These are phyloP conservation scores for Xylaria bambusicola DNA, from an alignment of 495 filamentous ascomycete genomes.

Conservation along the genomic window DNA sequence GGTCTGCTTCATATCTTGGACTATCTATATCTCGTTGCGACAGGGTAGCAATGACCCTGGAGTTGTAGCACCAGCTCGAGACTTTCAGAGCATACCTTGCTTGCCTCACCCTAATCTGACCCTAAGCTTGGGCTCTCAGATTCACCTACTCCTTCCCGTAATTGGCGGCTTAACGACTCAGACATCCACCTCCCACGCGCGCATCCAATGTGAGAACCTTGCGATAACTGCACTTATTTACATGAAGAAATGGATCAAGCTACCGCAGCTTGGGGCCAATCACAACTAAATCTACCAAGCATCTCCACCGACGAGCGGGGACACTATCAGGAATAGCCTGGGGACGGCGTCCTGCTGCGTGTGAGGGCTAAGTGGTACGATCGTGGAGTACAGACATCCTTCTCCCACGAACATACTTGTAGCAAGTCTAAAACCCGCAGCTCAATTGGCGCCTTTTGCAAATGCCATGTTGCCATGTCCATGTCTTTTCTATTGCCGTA, in stretches of 20 bases:
- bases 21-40: neutral
- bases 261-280: too few species aligned
- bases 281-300: too few species aligned
- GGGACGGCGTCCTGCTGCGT: neutral
- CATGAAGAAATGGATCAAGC: constrained; percentile 8
- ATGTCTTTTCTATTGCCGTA: too few species aligned
- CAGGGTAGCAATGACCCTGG: neutral
- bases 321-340: neutral
- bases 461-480: too few species aligned
- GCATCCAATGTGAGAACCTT: neutral
- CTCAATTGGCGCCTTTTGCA: too few species aligned
- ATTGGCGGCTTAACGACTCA: neutral
- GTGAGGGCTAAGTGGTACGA: neutral
- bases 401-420: neutral
- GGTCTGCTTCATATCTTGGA: neutral
- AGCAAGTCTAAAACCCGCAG: neutral
- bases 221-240: constrained; percentile 4
- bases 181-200: neutral
- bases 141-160: neutral
- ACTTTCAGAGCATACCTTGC: neutral
- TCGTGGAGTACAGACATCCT: neutral
- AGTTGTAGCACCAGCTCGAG: neutral
- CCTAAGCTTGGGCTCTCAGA: neutral
- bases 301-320: neutral
- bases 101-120: neutral